Evolutionary conservation across 2,329 filamentous ascomycete genomes (phyloP).

Genomic region (Fusarium miscanthi): DNA sequence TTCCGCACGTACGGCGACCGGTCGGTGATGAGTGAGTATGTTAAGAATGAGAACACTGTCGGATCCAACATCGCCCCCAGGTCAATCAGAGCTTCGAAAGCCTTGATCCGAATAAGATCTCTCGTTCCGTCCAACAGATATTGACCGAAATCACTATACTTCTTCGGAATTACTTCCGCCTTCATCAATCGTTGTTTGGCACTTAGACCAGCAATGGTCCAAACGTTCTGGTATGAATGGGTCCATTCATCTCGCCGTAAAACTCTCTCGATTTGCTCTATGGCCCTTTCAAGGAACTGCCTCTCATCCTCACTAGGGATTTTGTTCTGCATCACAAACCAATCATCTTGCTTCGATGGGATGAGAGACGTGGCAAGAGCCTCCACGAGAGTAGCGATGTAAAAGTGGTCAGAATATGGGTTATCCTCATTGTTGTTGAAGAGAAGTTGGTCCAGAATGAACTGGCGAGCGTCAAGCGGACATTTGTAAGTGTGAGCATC

Average conservation of each 20-base stretch:
- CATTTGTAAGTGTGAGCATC: slow-evolving; percentile 77
- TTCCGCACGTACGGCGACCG: slow-evolving; percentile 71
- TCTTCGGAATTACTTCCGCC: slow-evolving; percentile 66
- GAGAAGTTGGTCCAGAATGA: slow-evolving; percentile 87
- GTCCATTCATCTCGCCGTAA: slow-evolving; percentile 76
- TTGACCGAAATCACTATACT: slow-evolving; percentile 68
- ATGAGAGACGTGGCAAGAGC: slow-evolving; percentile 70
- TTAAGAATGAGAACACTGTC: slow-evolving; percentile 65
- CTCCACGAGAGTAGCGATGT: slow-evolving; percentile 82
- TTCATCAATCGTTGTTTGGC: slow-evolving; percentile 73
- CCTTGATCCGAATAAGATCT: slow-evolving; percentile 73
- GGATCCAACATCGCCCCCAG: slow-evolving; percentile 69
- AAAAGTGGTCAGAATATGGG: slow-evolving; percentile 87
- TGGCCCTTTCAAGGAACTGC: slow-evolving; percentile 62
- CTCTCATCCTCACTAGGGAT: slow-evolving; percentile 59
- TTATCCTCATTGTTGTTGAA: slow-evolving; percentile 97
- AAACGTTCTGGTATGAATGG: slow-evolving; percentile 74
- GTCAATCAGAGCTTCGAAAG: slow-evolving; percentile 72
- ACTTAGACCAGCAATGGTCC: slow-evolving; percentile 70
- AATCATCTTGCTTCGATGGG: slow-evolving; percentile 58
- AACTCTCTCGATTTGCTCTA: slow-evolving; percentile 74
- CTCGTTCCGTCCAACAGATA: slow-evolving; percentile 73
- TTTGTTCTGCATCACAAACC: slow-evolving; percentile 58
- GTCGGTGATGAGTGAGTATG: slow-evolving; percentile 70
- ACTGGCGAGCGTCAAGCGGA: slow-evolving; percentile 80